A percentile compares a stretch with the other conserved stretches of the same genome.
phyloP scores from a whole-genome alignment of 2,329 filamentous ascomycete genomes.

The Claviceps maximensis region DNA sequence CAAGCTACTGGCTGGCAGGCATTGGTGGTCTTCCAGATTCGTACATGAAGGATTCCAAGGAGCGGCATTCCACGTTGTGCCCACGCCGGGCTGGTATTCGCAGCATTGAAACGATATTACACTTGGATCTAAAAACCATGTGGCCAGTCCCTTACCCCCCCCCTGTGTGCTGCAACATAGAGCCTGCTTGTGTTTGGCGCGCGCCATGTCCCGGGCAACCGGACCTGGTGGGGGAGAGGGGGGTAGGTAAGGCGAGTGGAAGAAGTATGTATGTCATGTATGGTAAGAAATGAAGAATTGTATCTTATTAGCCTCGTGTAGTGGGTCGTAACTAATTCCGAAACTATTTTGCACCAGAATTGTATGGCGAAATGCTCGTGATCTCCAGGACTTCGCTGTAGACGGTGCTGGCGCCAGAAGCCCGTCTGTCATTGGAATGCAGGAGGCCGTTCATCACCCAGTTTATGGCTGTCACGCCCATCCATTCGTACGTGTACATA shows the following conservation, averaged over 20 bases:
- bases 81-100: neutral
- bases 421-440: neutral
- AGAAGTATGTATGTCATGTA: too few species aligned
- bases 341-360: too few species aligned
- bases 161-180: neutral
- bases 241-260: neutral
- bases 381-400: too few species aligned
- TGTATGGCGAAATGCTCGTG: too few species aligned
- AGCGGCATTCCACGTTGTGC: neutral
- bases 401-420: neutral
- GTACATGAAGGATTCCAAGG: too few species aligned
- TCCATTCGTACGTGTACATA: too few species aligned
- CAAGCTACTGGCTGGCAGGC: too few species aligned
- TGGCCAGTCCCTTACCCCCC: neutral
- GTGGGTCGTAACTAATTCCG: too few species aligned
- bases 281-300: neutral
- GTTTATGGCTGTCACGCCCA: neutral
- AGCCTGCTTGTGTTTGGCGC: neutral
- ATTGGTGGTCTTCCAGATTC: neutral
- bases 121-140: too few species aligned
- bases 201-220: neutral
- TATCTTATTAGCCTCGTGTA: too few species aligned
- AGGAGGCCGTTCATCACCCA: neutral
- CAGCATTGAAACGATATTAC: neutral
- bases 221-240: neutral